These are phyloP conservation scores for Harringtonia aguacate DNA, from an alignment of 2,329 filamentous ascomycete genomes.

Conservation along the genomic window DNA sequence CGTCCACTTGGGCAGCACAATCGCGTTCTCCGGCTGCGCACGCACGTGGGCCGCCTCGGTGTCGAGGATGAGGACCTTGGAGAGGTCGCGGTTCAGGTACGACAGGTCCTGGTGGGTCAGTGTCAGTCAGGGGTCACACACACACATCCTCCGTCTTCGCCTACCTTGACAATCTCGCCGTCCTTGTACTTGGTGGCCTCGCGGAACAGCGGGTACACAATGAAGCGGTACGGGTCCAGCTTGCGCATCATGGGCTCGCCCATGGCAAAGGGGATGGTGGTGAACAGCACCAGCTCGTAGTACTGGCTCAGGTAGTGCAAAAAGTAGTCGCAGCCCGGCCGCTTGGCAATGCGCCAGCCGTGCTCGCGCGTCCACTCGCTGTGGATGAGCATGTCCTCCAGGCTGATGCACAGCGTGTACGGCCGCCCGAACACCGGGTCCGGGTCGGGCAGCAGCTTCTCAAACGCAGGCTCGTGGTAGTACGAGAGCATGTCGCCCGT, in stretches of 20 bases:
- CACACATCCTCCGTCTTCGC: background rate
- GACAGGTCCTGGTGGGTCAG: slow-evolving; percentile 63
- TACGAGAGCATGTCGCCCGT: slow-evolving; percentile 70
- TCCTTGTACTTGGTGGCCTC: slow-evolving; percentile 97
- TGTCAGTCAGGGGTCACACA: background rate
- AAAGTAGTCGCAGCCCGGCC: slow-evolving; percentile 95
- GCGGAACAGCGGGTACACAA: slow-evolving; percentile 88
- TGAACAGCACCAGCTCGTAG: slow-evolving; percentile 96
- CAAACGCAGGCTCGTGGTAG: slow-evolving; percentile 92
- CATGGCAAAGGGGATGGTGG: slow-evolving; percentile 71
- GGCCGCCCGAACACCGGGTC: slow-evolving; percentile 73
- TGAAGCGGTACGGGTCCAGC: slow-evolving; percentile 87
- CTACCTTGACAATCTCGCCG: slow-evolving; percentile 89
- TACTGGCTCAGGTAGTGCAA: slow-evolving; percentile 93
- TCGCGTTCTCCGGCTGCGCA: slow-evolving; percentile 92
- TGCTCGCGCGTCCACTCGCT: slow-evolving; percentile 91
- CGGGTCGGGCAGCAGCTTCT: slow-evolving; percentile 77
- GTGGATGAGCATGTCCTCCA: slow-evolving; percentile 91
- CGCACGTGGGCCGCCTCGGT: slow-evolving; percentile 73
- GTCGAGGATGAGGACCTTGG: slow-evolving; percentile 91
- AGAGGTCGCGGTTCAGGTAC: slow-evolving; percentile 90
- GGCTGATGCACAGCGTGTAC: slow-evolving; percentile 82
- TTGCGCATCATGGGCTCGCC: slow-evolving; percentile 86
- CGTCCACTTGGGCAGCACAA: slow-evolving; percentile 82
- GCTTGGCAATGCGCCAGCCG: slow-evolving; percentile 90